Percentiles rank a stretch among this genome's conserved stretches.
phyloP scores from a whole-genome alignment of 768 basidiomycete species.

The Suillus paluster region DNA sequence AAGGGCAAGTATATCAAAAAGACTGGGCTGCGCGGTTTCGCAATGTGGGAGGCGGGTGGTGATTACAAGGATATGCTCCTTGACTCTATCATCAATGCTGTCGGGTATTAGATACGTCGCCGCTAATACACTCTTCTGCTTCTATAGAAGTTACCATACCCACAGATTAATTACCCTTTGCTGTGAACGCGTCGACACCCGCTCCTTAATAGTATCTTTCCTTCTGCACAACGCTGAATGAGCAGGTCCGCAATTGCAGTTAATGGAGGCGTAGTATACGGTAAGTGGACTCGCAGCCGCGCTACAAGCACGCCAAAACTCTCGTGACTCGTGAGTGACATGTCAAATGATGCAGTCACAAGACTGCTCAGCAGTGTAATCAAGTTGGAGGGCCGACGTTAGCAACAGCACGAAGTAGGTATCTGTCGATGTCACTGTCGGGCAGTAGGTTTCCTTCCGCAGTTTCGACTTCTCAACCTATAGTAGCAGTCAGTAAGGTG shows the following conservation, averaged over 20 bases:
- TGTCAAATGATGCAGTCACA: too few relatives aligned
- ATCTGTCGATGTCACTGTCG: too few relatives aligned
- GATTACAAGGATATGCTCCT: slow-evolving; percentile 66
- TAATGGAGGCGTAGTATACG: slow-evolving; percentile 72
- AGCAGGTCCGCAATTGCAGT: slow-evolving; percentile 87
- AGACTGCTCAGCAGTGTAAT: too few relatives aligned
- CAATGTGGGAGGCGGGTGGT: slow-evolving; percentile 74
- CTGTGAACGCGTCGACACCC: background rate
- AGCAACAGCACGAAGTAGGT: too few relatives aligned
- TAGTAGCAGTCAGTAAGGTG: too few relatives aligned
- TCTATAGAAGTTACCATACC: slow-evolving; percentile 11
- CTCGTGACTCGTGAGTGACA: too few relatives aligned
- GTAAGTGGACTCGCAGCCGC: too few relatives aligned
- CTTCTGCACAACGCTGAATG: slow-evolving; percentile 73
- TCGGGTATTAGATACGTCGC: slow-evolving; percentile 54
- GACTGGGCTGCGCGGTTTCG: slow-evolving; percentile 63
- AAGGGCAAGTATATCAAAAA: slow-evolving; percentile 66
- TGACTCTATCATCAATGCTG: slow-evolving; percentile 49
- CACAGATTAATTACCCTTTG: slow-evolving; percentile 14
- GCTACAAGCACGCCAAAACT: too few relatives aligned
- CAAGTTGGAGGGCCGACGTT: too few relatives aligned
- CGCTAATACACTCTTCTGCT: slow-evolving; percentile 23
- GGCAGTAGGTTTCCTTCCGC: too few relatives aligned
- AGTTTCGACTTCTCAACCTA: too few relatives aligned
- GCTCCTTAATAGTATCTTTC: slow-evolving; percentile 39